Conservation (phyloP, 2,329 filamentous ascomycete species). For the Verticillium klebahnii region DNA sequence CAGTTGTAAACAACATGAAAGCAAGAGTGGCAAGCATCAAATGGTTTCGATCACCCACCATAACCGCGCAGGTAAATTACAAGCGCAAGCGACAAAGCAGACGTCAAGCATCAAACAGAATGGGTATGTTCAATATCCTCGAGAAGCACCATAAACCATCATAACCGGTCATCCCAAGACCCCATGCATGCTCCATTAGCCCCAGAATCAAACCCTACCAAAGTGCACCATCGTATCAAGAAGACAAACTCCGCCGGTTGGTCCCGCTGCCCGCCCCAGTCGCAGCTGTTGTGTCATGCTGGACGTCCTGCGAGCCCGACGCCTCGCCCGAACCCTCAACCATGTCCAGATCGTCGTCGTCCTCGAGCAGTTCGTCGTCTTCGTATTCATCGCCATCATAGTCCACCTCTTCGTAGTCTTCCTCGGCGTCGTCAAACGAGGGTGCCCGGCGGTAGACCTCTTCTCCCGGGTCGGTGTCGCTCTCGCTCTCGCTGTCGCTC, state of each 20-base stretch:
- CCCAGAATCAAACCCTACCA: background rate
- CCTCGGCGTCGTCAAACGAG: conserved; percentile 21
- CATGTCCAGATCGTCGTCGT: conserved; percentile 1
- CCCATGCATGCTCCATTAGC: background rate
- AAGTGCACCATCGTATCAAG: conserved; percentile 2
- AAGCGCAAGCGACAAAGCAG: background rate
- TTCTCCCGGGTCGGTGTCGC: conserved; percentile 17
- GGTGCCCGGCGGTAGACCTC: conserved; percentile 14
- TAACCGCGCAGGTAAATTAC: too few species aligned
- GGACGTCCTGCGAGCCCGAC: conserved; percentile 8
- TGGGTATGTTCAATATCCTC: background rate
- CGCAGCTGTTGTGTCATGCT: conserved; percentile 10
- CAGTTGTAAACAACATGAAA: too few species aligned
- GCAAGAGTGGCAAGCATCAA: too few species aligned
- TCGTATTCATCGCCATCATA: conserved; percentile 13
- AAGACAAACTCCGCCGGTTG: conserved; percentile 10
- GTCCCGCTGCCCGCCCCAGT: conserved; percentile 9
- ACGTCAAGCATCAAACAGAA: background rate
- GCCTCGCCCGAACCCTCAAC: background rate
- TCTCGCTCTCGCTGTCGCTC: conserved; percentile 33
- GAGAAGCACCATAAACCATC: background rate
- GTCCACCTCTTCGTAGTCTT: conserved; percentile 18
- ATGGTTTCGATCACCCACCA: too few species aligned
- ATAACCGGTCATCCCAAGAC: background rate
- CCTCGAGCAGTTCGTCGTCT: conserved; percentile 10